These are phyloP conservation scores for Fusarium stilboides DNA, from an alignment of 2,329 filamentous ascomycete species.

Conservation along the genomic window DNA sequence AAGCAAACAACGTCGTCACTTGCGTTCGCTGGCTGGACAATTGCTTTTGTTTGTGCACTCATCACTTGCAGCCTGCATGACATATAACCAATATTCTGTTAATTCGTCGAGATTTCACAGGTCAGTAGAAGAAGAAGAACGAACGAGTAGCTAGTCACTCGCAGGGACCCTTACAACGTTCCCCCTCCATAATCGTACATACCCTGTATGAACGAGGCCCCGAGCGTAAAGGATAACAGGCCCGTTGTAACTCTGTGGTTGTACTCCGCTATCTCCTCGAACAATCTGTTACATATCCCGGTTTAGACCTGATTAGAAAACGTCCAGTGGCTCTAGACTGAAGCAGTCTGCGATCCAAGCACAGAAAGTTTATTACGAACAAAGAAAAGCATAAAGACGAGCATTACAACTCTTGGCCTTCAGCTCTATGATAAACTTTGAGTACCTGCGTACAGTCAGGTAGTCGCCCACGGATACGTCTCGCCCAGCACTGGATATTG, in stretches of 20 bases:
- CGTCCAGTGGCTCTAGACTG: constrained; percentile 2
- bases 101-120: constrained; percentile 4
- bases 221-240: constrained; percentile 11
- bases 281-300: constrained; percentile 15
- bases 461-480: neutral
- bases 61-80: constrained; percentile 34
- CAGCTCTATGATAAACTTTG: neutral
- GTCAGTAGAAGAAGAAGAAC: neutral
- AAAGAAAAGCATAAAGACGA: neutral
- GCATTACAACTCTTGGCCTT: neutral
- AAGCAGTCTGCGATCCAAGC: constrained; percentile 5
- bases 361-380: neutral
- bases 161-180: neutral
- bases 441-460: neutral
- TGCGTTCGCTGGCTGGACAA: constrained; percentile 24
- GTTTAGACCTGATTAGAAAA: constrained; percentile 9
- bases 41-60: constrained; percentile 12
- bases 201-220: constrained; percentile 13
- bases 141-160: neutral
- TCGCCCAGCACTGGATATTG: neutral
- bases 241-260: constrained; percentile 15
- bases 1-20: constrained; percentile 17
- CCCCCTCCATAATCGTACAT: constrained; percentile 14
- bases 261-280: constrained; percentile 6
- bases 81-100: constrained; percentile 7